Base-by-base conservation (phyloP, 257 asterid species). In the Hygrophila difformis region DNA sequence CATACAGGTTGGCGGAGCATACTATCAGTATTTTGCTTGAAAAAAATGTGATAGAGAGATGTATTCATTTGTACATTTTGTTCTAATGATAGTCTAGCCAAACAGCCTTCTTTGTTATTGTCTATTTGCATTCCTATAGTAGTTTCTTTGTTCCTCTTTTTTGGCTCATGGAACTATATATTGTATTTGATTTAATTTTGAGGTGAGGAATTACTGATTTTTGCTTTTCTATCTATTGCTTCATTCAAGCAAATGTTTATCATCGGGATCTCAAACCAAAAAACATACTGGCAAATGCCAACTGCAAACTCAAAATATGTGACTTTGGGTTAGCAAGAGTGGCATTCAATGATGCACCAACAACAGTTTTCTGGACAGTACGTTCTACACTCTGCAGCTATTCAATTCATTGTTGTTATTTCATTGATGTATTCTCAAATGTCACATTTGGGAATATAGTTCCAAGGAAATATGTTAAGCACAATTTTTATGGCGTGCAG, bases 201-300 rank as follows among this genome's bases (percentile, higher is more conserved):
- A n/a, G n/a, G n/a, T n/a, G n/a, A n/a, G n/a, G n/a, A 18, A 21
- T 50, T 39, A 24, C 38, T 56, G 24, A 13, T 47, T 44, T 12
- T 39, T 46, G 22, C 43, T 57, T 68, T 64, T 50, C 40, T 47
- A 19, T 10, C 43, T 42, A 7, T 44, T 60, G 19, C 63, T 67
- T 65, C 15, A 44, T 68, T 72, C 57, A 85, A 88, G 97, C 97
- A 26, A 89, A 85, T 62, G 94, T 89, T 33, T 89, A 79, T 64
- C 97, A 89, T 59, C 75, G 97, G 45, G 97, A 89, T 63, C 93
- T 89, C 33, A 88, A 88, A 63, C 97, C 97, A 1, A 88, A 84
- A 77, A 88, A 88, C 51, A 84, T 88, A 53, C 62, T 88, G 76
- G 97, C 97, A 21, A 88, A 88, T 70, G 97, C 97, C 47, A 81